Percentiles rank a stretch among this genome's conserved stretches.
These are phyloP conservation scores for Coemansia sp. DNA, from an alignment of 192 early-diverging fungal species.

Conservation along the genomic window DNA sequence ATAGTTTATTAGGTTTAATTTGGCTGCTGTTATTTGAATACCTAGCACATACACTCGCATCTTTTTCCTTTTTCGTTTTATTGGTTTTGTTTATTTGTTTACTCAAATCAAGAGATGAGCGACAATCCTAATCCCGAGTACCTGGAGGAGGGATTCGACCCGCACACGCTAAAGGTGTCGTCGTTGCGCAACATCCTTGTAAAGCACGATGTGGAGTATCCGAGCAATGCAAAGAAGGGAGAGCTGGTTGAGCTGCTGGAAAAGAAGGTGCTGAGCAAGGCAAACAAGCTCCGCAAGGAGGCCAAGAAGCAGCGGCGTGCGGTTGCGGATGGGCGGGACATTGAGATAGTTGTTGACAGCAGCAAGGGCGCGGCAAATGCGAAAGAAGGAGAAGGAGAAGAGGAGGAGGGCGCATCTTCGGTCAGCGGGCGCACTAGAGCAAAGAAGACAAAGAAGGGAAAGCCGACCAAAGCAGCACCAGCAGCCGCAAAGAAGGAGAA, in stretches of 20 bases:
- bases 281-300: slow-evolving; percentile 44
- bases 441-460: slow-evolving; percentile 8
- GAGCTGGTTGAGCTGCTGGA: slow-evolving; percentile 36
- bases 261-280: slow-evolving; percentile 17
- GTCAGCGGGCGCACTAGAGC: not conserved
- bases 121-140: slow-evolving; percentile 18
- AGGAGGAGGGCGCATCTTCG: not conserved
- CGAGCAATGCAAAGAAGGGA: slow-evolving; percentile 45
- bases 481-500: not conserved
- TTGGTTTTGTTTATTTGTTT: slow-evolving; percentile 8
- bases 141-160: slow-evolving; percentile 50
- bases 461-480: not conserved
- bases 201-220: slow-evolving; percentile 44
- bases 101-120: slow-evolving; percentile 13
- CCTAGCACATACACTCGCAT: not conserved
- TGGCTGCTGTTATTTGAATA: no score
- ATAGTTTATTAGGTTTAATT: no score
- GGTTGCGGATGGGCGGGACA: slow-evolving; percentile 36
- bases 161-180: slow-evolving; percentile 38
- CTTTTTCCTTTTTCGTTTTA: not conserved
- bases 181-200: slow-evolving; percentile 38
- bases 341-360: slow-evolving; percentile 27
- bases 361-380: slow-evolving; percentile 3
- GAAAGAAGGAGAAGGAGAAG: not conserved
- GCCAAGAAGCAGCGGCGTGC: slow-evolving; percentile 22